Percentiles rank a stretch among this genome's conserved stretches.
These are phyloP conservation scores for Colletotrichum filicis DNA, from an alignment of 2,329 filamentous ascomycete species.

Conservation along the genomic window DNA sequence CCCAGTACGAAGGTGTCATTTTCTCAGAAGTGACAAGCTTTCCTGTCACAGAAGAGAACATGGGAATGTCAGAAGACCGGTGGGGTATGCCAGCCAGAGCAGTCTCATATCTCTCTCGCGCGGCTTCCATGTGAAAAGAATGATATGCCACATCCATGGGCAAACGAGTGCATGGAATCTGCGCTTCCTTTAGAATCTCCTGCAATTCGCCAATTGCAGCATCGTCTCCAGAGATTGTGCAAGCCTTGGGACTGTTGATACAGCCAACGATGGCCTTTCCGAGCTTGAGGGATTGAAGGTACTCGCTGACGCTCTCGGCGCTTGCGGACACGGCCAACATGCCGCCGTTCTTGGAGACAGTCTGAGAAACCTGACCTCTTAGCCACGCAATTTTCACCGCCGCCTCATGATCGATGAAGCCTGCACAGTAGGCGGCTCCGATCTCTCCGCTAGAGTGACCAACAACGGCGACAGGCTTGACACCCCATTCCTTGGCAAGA, in stretches of 20 bases:
- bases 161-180: slow-evolving; percentile 13
- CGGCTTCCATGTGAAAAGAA: slow-evolving; percentile 29
- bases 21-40: slow-evolving; percentile 15
- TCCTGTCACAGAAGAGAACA: slow-evolving; percentile 32
- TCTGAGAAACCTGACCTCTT: slow-evolving; percentile 26
- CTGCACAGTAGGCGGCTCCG: slow-evolving; percentile 54
- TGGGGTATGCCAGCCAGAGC: slow-evolving; percentile 7
- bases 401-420: slow-evolving; percentile 50
- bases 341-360: slow-evolving; percentile 40
- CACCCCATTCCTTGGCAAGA: slow-evolving; percentile 42
- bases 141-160: slow-evolving; percentile 30
- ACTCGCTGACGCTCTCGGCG: slow-evolving; percentile 60
- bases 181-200: slow-evolving; percentile 45
- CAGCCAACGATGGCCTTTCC: slow-evolving; percentile 43
- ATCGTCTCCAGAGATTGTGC: slow-evolving; percentile 63
- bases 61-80: slow-evolving; percentile 14
- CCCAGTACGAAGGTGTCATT: slow-evolving; percentile 41
- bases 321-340: slow-evolving; percentile 61
- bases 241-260: slow-evolving; percentile 62
- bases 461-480: slow-evolving; percentile 43
- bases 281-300: slow-evolving; percentile 31
- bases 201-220: slow-evolving; percentile 54
- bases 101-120: slow-evolving; percentile 13
- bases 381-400: slow-evolving; percentile 46
- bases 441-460: slow-evolving; percentile 54